A percentile compares a stretch with the other conserved stretches of the same genome.
Conservation (phyloP, 2,329 filamentous ascomycete genomes). For the Alternaria rosae region DNA sequence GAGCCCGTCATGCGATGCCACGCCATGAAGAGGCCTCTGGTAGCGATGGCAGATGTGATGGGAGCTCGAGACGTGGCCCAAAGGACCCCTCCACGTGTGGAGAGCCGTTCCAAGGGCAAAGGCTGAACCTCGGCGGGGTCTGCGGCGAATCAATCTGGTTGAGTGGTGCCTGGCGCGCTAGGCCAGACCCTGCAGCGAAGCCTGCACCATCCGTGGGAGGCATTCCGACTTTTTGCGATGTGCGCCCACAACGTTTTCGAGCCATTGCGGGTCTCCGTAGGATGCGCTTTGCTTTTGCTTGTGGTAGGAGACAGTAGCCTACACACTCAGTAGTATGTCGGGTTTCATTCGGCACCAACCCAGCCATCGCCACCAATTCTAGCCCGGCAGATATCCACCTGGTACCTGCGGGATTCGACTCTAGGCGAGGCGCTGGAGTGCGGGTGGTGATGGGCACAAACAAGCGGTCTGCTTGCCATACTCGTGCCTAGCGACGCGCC, state of each 20-base stretch:
- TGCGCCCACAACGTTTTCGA: slow-evolving; percentile 6
- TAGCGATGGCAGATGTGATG: background rate
- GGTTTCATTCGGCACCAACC: background rate
- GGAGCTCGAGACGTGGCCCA: slow-evolving; percentile 2
- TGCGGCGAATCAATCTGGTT: slow-evolving; percentile 14
- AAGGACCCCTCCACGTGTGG: slow-evolving; percentile 8
- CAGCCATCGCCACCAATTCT: background rate
- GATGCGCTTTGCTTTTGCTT: background rate
- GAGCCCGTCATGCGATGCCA: background rate
- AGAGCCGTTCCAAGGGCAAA: slow-evolving; percentile 8
- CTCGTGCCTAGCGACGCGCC: slow-evolving; percentile 21
- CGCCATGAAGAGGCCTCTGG: background rate
- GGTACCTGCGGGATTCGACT: slow-evolving; percentile 15
- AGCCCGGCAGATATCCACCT: slow-evolving; percentile 14
- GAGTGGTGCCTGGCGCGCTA: slow-evolving; percentile 18
- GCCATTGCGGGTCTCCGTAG: slow-evolving; percentile 16
- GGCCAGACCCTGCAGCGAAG: slow-evolving; percentile 21
- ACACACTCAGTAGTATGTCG: background rate
- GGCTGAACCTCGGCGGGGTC: slow-evolving; percentile 10
- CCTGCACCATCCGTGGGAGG: slow-evolving; percentile 2
- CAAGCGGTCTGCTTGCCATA: slow-evolving; percentile 41
- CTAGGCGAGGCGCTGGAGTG: slow-evolving; percentile 23
- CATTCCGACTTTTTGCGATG: slow-evolving; percentile 20
- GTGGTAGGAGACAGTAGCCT: background rate
- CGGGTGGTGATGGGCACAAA: slow-evolving; percentile 32